Evolutionary conservation across 1,139 yeast genomes (phyloP), one percentile per base, ranked within the genome.

Genomic region (Suhomyces yuchorum): DNA sequence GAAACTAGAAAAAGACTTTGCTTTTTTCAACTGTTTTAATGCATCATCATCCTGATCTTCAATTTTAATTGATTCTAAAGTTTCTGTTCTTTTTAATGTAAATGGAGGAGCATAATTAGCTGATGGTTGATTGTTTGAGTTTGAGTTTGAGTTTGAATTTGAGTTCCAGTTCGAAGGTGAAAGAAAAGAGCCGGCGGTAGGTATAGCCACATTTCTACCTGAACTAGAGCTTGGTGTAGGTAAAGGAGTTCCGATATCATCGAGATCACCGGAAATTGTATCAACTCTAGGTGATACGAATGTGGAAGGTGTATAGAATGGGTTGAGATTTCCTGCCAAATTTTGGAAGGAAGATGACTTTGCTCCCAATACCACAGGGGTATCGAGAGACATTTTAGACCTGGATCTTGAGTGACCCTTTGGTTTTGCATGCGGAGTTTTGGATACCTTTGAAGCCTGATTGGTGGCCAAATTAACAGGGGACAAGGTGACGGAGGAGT

Each of bases 21-120:
- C 77, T 54, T 73, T 67, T 40, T 66, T 66, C 47, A 75, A 57
- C 52, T 73, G 77, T 49, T 70, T 70, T 49, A 73, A 66, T 2
- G 80, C 79, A 56, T 75, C 78, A 54, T 73, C 75, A 44, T 73
- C 77, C 51, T 72, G 76, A 47, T 69, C 73, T 50, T 73, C 78
- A 44, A 70, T 65, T 37, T 64, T 63, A 41, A 71, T 65, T 5
- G 73, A 61, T 35, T 70, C 75, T 30, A 70, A 54, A 7, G 67
- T 62, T 40, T 56, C 61, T 37, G 51, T 50, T 26, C 59, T 50
- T 36, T 49, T 53, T 37, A 47, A 47, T 8, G 47, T 36, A 53
- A 24, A 48, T 26, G 46, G 56, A 11, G 47, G 46, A 24, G 39
- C 48, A 24, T 33, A 46, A 9, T 36, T 35, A 15, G 38, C 33